Conservation (phyloP, 148 eudicot genomes). For the Suaeda aralocaspica region DNA sequence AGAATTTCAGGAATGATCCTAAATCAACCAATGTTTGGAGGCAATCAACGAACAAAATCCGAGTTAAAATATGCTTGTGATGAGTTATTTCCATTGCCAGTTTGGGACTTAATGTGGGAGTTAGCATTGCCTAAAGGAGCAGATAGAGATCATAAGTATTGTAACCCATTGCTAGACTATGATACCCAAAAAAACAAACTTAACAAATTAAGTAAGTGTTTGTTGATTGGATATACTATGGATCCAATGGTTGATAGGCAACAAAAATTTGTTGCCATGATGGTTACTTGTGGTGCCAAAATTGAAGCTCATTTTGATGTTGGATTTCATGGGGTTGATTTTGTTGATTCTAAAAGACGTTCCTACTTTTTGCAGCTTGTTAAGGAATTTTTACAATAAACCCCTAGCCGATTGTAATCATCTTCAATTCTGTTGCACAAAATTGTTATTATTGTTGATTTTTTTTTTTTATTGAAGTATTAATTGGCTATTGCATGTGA, state of each 20-base stretch:
- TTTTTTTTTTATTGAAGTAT: too few species aligned
- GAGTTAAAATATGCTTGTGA: conserved; percentile 52
- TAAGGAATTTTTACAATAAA: conserved; percentile 46
- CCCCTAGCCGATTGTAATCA: too few species aligned
- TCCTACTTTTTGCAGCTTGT: conserved; percentile 40
- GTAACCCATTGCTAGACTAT: conserved; percentile 56
- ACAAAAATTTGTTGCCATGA: conserved; percentile 62
- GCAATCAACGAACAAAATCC: conserved; percentile 42
- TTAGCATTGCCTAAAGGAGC: conserved; percentile 56
- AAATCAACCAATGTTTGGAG: conserved; percentile 64
- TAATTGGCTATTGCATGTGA: too few species aligned
- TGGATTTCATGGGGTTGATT: conserved; percentile 69
- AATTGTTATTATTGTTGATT: too few species aligned
- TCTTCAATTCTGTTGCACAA: too few species aligned
- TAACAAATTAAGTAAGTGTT: conserved; percentile 42
- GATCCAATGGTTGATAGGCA: conserved; percentile 80
- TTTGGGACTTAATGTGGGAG: conserved; percentile 56
- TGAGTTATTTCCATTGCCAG: conserved; percentile 46
- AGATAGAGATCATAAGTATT: conserved; percentile 58
- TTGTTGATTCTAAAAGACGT: conserved; percentile 49
- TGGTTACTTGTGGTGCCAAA: conserved; percentile 51
- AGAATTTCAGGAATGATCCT: conserved; percentile 41
- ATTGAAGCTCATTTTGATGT: conserved; percentile 75
- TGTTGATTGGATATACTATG: conserved; percentile 71
- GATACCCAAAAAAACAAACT: conserved; percentile 31